These are phyloP conservation scores for Blastocrithidia nonstop DNA, from an alignment of 208 protist species.

Conservation along the genomic window DNA sequence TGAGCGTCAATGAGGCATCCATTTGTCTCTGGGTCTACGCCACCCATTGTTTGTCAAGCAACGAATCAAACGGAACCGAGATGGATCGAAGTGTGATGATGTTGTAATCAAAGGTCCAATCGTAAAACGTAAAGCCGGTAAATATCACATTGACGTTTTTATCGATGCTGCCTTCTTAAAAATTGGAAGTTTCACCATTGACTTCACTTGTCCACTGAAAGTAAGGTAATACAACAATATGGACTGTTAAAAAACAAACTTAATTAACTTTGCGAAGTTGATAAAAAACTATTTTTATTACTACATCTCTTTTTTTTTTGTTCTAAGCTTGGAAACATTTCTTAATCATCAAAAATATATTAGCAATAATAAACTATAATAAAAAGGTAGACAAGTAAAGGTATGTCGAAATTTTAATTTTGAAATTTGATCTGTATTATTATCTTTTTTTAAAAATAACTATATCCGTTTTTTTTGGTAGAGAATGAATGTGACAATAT, in stretches of 20 bases:
- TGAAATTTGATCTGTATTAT: too few species aligned
- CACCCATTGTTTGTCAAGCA: constrained; percentile 85
- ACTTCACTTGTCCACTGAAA: constrained; percentile 39
- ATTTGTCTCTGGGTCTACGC: constrained; percentile 75
- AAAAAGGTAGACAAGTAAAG: too few species aligned
- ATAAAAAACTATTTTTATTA: constrained; percentile 3
- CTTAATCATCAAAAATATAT: too few species aligned
- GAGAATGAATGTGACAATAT: too few species aligned
- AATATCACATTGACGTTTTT: constrained; percentile 85
- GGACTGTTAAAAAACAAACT: constrained; percentile 4
- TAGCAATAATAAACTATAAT: too few species aligned
- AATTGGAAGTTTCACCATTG: constrained; percentile 36
- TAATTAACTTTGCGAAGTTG: background rate
- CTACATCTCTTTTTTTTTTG: too few species aligned
- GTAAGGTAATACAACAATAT: constrained; percentile 3
- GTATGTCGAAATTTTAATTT: too few species aligned
- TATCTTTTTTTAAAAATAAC: too few species aligned
- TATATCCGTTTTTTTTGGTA: too few species aligned
- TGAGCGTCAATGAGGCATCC: constrained; percentile 82
- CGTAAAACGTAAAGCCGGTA: constrained; percentile 72
- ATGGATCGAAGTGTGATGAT: constrained; percentile 25
- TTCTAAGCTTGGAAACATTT: too few species aligned
- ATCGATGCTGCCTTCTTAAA: constrained; percentile 37
- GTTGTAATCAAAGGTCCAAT: constrained; percentile 48
- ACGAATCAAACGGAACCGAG: constrained; percentile 34